Evolutionary conservation across 768 basidiomycete genomes (phyloP).

Genomic region (Nidula microcarpa): DNA sequence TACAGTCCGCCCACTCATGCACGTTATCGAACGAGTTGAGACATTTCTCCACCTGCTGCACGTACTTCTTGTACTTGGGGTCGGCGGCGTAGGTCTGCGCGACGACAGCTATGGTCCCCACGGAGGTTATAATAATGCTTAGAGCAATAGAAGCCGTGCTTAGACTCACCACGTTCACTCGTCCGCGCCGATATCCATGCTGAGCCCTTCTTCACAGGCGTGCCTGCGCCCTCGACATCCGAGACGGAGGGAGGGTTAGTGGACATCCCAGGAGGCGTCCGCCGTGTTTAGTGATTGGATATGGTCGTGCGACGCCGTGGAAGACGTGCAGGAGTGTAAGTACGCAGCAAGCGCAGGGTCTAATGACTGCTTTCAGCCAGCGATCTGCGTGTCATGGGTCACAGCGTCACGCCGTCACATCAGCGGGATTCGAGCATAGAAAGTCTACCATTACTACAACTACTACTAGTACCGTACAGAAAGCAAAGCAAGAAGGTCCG

Average conservation of each 20-base stretch:
- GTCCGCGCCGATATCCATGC: slow-evolving; percentile 37
- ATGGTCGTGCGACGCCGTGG: not conserved
- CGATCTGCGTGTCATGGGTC: no score
- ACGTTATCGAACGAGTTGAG: slow-evolving; percentile 92
- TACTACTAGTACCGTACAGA: not conserved
- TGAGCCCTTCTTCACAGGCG: slow-evolving; percentile 32
- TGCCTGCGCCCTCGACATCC: slow-evolving; percentile 26
- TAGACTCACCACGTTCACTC: slow-evolving; percentile 47
- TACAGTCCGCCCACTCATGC: slow-evolving; percentile 99
- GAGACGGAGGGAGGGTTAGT: slow-evolving; percentile 20
- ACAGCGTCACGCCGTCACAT: not conserved
- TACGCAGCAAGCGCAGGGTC: not conserved
- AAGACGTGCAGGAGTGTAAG: not conserved
- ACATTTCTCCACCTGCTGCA: slow-evolving; percentile 88
- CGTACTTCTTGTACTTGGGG: slow-evolving; percentile 93
- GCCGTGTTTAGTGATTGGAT: not conserved
- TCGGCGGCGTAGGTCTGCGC: slow-evolving; percentile 67
- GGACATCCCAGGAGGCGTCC: slow-evolving; percentile 14
- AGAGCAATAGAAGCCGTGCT: not conserved
- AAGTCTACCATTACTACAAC: not conserved
- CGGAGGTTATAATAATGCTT: slow-evolving; percentile 1
- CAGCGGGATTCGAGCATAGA: not conserved
- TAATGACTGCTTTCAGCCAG: no score
- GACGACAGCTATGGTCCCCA: slow-evolving; percentile 33
- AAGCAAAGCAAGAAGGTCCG: not conserved